Conservation (phyloP, 805 yeast species). For the Starmerella kuoi region DNA sequence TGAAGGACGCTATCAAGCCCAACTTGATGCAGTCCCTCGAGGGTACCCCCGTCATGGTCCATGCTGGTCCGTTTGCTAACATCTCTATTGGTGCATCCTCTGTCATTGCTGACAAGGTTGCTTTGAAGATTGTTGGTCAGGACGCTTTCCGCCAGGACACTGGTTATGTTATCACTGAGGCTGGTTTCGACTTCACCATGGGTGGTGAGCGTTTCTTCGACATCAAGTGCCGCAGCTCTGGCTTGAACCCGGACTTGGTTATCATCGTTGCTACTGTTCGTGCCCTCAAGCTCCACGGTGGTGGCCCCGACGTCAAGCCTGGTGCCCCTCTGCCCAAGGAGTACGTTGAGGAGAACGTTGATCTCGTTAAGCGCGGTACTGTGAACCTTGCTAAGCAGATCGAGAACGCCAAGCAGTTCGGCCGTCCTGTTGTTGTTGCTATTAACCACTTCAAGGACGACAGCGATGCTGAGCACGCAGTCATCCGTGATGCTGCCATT, state of each 20-base stretch:
- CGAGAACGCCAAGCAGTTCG: conserved; percentile 68
- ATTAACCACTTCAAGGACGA: conserved; percentile 80
- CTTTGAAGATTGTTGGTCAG: conserved; percentile 75
- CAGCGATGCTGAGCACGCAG: conserved; percentile 63
- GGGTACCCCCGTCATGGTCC: conserved; percentile 97
- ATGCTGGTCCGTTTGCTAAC: conserved; percentile 97
- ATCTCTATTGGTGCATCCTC: conserved; percentile 95
- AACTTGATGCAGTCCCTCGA: conserved; percentile 94
- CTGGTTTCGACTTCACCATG: conserved; percentile 98
- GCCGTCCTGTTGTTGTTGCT: conserved; percentile 89
- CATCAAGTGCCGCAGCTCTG: conserved; percentile 92
- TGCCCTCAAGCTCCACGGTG: conserved; percentile 92
- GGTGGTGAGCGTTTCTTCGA: conserved; percentile 96
- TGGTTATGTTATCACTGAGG: conserved; percentile 92
- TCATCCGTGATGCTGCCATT: conserved; percentile 64
- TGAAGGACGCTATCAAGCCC: conserved; percentile 93
- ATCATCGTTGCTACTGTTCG: conserved; percentile 93
- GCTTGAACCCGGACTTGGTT: conserved; percentile 75
- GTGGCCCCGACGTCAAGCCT: conserved; percentile 93
- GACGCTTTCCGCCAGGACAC: conserved; percentile 30
- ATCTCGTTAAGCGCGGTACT: conserved; percentile 64
- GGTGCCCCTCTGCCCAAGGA: conserved; percentile 78
- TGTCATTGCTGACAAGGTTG: conserved; percentile 84
- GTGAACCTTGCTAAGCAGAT: conserved; percentile 86
- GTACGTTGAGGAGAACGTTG: conserved; percentile 72